Percentiles rank a stretch among this genome's conserved stretches.
Conservation (phyloP, 129 eudicot species). For the Cynara cardunculus region DNA sequence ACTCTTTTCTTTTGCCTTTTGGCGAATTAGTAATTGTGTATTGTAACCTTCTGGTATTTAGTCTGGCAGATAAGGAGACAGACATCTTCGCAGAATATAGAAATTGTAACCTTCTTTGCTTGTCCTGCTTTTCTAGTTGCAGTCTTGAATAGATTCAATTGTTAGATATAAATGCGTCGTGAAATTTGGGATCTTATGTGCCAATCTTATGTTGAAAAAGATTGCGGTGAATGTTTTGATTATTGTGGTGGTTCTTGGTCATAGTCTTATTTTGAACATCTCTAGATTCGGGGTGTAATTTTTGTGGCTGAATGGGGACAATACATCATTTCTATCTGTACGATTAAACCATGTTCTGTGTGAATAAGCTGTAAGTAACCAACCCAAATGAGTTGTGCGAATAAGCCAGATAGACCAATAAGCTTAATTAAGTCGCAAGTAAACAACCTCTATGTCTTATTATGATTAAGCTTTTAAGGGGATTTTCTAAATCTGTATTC, state of each 20-base stretch:
- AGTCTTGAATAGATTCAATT: not conserved
- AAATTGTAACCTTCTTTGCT: not conserved
- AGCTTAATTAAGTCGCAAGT: too few species aligned
- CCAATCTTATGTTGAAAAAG: not conserved
- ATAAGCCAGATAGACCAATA: too few species aligned
- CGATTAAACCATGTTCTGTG: too few species aligned
- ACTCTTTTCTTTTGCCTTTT: not conserved
- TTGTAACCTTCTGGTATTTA: not conserved
- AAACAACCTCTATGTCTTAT: too few species aligned
- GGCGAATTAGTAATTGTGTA: not conserved
- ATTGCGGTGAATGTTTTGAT: not conserved
- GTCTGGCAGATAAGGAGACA: not conserved
- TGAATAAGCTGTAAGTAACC: too few species aligned
- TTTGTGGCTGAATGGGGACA: too few species aligned
- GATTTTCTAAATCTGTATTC: too few species aligned
- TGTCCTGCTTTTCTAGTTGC: not conserved
- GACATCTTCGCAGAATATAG: not conserved
- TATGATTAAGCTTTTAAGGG: too few species aligned
- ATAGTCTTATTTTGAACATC: not conserved
- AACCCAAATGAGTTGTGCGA: too few species aligned
- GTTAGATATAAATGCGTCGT: not conserved
- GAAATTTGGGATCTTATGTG: not conserved
- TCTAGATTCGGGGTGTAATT: too few species aligned
- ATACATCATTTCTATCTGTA: too few species aligned
- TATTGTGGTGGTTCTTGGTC: not conserved